Evolutionary conservation across 2,329 filamentous ascomycete genomes (phyloP), one percentile per base, ranked within the genome.

Genomic region (Diaporthe vaccinii): DNA sequence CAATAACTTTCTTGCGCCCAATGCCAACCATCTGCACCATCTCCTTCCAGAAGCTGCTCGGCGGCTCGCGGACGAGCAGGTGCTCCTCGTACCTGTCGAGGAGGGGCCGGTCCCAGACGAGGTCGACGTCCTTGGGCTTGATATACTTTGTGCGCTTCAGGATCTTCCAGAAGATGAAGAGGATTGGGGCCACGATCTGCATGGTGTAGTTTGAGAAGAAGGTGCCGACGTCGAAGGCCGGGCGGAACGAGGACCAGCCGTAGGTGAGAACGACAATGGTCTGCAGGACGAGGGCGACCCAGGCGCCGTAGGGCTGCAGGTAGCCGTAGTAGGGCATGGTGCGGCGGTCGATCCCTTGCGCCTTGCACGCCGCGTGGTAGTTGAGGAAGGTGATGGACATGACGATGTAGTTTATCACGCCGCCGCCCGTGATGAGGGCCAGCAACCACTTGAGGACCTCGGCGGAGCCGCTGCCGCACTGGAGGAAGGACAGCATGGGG

Each of bases 151-250:
- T 93, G 74, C 84, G 85, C 84, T 91, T 90, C 80, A 91, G 22
- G 1, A 93, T 14, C 83, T 94, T 94, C 90, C 91, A 94, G 78
- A 86, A 85, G 25, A 88, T 72, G 80, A 88, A 93, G 44, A 91
- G 82, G 39, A 89, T 79, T 4, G 87, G 86, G 0, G 87, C 86
- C 41, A 91, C 80, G n/a, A 91, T 82, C 76, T 89, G 84, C 88
- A 91, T 90, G 34, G 87, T 88, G 82, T 91, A 91, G 83, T 89
- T 88, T 14, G 83, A 78, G 75, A 84, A 84, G 78, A 84, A 84
- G 61, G 78, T 79, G 6, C 78, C 79, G 7, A 83, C 79, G 49
- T 81, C 79, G 83, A 72, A 77, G 14, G 74, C 55, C 55, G 68
- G 65, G 49, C 65, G 65, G 68, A 77, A 77, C 0, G 86, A 83